phyloP scores from a whole-genome alignment of 768 basidiomycete genomes.

The Boletus subcaerulescens region DNA sequence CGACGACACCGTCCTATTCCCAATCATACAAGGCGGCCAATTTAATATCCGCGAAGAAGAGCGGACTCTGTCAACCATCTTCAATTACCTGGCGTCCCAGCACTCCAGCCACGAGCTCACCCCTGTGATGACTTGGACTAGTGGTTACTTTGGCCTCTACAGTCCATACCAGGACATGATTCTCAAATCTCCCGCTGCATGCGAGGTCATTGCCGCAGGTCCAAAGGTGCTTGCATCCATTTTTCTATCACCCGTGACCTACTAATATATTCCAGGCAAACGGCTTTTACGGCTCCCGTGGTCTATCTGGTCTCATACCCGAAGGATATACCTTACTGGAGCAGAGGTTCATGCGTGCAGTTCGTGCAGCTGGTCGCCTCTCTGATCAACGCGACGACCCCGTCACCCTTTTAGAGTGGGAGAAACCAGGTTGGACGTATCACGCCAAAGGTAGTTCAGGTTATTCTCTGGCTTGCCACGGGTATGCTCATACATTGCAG shows the following conservation, averaged over 20 bases:
- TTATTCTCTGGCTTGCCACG: background rate
- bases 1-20: constrained; percentile 59
- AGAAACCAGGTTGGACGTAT: constrained; percentile 90
- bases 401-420: constrained; percentile 85
- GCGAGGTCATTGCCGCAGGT: constrained; percentile 78
- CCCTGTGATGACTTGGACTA: constrained; percentile 79
- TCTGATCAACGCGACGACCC: constrained; percentile 35
- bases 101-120: constrained; percentile 14
- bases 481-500: constrained; percentile 36
- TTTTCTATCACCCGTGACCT: background rate
- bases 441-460: constrained; percentile 83
- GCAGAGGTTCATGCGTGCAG: constrained; percentile 74
- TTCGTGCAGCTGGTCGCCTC: constrained; percentile 43
- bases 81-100: constrained; percentile 42
- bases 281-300: constrained; percentile 88
- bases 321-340: constrained; percentile 92
- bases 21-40: constrained; percentile 87
- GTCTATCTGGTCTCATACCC: constrained; percentile 90
- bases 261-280: constrained; percentile 64
- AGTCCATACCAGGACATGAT: constrained; percentile 72
- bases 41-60: constrained; percentile 89
- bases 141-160: constrained; percentile 92
- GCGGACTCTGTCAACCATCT: constrained; percentile 51
- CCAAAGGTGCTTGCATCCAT: constrained; percentile 60
- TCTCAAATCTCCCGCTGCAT: constrained; percentile 55